These are phyloP conservation scores for Mycena olivaceomarginata DNA, from an alignment of 768 basidiomycete genomes.

Conservation along the genomic window DNA sequence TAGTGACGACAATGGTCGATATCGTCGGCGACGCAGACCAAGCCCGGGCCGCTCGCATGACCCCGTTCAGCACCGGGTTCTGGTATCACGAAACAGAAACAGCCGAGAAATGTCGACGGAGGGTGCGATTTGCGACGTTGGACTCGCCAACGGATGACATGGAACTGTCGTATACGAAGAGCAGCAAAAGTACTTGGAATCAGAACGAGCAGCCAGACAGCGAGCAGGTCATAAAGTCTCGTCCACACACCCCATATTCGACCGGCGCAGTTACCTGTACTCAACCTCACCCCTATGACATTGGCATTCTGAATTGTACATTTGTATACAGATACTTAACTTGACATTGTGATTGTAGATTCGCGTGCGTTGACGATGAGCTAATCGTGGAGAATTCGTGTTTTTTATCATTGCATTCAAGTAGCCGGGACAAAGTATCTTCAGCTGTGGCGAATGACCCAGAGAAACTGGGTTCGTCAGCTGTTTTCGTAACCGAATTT, in stretches of 20 bases:
- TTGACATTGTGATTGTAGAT: too few relatives aligned
- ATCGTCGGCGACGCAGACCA: conserved; percentile 30
- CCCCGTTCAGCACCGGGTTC: conserved; percentile 25
- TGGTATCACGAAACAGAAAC: conserved; percentile 15
- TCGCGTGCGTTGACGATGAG: neutral
- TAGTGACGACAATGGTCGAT: conserved; percentile 54
- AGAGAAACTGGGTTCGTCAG: neutral
- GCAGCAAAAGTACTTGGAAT: neutral
- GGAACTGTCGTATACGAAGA: neutral
- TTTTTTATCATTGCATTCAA: neutral
- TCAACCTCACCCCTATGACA: neutral
- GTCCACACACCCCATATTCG: neutral
- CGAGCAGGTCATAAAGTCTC: neutral
- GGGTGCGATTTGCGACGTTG: neutral
- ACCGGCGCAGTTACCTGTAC: neutral
- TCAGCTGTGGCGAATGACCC: neutral
- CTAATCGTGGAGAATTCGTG: neutral
- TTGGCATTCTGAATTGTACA: neutral
- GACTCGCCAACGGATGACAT: neutral
- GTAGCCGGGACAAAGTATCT: neutral
- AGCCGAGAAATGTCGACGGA: neutral
- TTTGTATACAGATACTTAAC: neutral
- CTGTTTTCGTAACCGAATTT: neutral
- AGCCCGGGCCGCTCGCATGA: neutral
- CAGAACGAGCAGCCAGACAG: neutral